phyloP scores from a whole-genome alignment of 2,329 filamentous ascomycete genomes.

The Metarhizium robertsii region DNA sequence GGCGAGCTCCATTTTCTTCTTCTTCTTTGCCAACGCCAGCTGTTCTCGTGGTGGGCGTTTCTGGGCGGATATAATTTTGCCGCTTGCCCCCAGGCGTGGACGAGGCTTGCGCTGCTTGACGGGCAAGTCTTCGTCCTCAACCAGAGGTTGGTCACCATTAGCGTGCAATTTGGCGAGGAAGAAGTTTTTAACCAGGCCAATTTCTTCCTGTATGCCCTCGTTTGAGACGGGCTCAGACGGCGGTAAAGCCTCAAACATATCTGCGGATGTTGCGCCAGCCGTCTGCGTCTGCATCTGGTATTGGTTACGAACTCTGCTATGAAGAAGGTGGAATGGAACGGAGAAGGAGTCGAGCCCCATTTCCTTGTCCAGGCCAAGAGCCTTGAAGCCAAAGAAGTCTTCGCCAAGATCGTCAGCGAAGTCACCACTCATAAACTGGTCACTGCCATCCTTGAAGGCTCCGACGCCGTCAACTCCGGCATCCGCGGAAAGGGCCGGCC shows the following conservation, averaged over 20 bases:
- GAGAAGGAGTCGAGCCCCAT: constrained; percentile 80
- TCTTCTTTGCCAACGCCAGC: constrained; percentile 77
- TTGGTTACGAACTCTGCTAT: constrained; percentile 78
- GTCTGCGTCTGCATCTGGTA: constrained; percentile 67
- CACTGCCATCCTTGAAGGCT: constrained; percentile 91
- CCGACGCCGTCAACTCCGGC: constrained; percentile 74
- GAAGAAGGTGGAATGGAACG: constrained; percentile 87
- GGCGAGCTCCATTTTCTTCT: constrained; percentile 59
- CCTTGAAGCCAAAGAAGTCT: constrained; percentile 98
- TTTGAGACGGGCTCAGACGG: constrained; percentile 69
- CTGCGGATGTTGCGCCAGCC: constrained; percentile 46
- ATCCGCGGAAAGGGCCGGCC: constrained; percentile 71
- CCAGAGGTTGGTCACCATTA: constrained; percentile 67
- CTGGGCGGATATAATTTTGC: constrained; percentile 78
- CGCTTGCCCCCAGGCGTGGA: constrained; percentile 59
- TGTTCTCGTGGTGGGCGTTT: constrained; percentile 78
- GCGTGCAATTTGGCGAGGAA: constrained; percentile 83
- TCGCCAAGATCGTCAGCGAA: constrained; percentile 97
- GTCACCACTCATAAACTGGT: constrained; percentile 93
- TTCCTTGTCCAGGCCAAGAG: constrained; percentile 84
- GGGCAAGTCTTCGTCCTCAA: constrained; percentile 92
- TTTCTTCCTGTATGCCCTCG: constrained; percentile 68
- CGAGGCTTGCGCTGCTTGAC: constrained; percentile 75
- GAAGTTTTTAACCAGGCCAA: constrained; percentile 84
- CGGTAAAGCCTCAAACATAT: constrained; percentile 59